phyloP scores from a whole-genome alignment of 108 stramenopile genomes.

The Cyclostephanos invisitatus region DNA sequence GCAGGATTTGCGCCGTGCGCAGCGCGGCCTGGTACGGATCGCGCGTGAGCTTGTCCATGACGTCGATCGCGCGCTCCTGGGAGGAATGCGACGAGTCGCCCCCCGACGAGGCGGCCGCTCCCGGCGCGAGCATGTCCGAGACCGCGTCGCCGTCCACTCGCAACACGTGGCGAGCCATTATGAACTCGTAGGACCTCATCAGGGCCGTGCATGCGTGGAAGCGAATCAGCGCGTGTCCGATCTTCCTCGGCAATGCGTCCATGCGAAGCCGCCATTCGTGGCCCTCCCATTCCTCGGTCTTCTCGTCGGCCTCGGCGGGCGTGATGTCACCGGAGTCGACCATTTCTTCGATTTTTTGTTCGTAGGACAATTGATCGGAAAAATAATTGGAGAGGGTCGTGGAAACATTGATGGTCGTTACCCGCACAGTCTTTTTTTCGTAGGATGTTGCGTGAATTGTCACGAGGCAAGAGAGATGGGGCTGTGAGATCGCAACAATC shows the following conservation, averaged over 20 bases:
- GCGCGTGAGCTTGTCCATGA: slow-evolving; percentile 53
- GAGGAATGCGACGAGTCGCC: slow-evolving; percentile 1
- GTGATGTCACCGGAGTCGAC: slow-evolving; percentile 48
- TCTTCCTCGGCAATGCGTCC: slow-evolving; percentile 30
- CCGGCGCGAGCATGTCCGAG: not conserved
- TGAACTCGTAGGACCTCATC: slow-evolving; percentile 49
- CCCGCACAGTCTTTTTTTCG: slow-evolving; percentile 33
- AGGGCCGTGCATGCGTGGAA: slow-evolving; percentile 47
- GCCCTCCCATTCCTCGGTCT: slow-evolving; percentile 49
- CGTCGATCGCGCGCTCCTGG: slow-evolving; percentile 30
- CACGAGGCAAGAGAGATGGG: not conserved
- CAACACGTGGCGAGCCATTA: slow-evolving; percentile 34
- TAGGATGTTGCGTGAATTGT: not conserved
- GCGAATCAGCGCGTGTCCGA: slow-evolving; percentile 30
- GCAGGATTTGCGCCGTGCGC: slow-evolving; percentile 42
- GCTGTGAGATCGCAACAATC: not conserved
- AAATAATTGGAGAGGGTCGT: slow-evolving; percentile 44
- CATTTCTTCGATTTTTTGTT: slow-evolving; percentile 38
- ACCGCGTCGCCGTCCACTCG: slow-evolving; percentile 23
- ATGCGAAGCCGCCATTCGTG: slow-evolving; percentile 42
- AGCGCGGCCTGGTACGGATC: slow-evolving; percentile 44
- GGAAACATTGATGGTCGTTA: slow-evolving; percentile 40
- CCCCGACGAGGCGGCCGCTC: not conserved
- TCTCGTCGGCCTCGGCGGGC: slow-evolving; percentile 36
- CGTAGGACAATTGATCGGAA: slow-evolving; percentile 45